Base-by-base conservation (phyloP, 352 stramenopile species). In the Phytophthora chlamydospora region DNA sequence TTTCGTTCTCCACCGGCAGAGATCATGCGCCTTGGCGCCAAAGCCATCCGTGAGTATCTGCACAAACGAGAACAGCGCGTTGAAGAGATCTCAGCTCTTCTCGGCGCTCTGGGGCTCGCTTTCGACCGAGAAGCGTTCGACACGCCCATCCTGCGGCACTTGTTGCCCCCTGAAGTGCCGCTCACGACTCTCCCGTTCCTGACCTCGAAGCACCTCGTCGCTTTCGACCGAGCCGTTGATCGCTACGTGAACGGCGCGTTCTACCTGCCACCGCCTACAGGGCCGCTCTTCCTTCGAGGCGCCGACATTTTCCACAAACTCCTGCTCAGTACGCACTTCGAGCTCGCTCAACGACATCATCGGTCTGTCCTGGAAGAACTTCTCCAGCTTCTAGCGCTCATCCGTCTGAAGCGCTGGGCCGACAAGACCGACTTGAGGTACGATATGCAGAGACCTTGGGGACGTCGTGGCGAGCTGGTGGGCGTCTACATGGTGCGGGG, bases 381-480 rank as follows among this genome's bases (percentile, higher is more conserved):
- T 1, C 49, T 90, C 0, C 31, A 66, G 41, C 62, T 93, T 17
- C 83, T 84, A n/a, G 58, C 45, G 29, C 58, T 90, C 8, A 75
- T 93, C 17, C 76, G 80, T 27, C 33, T 55, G 27, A 89, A 93
- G 54, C 73, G 70, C 19, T 93, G 84, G 84, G 77, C 77, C 12
- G 84, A 93, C 56, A 93, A 93, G 49, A 78, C 85, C 1, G 82
- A 90, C 33, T 79, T 93, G 32, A 69, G 84, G 0, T 93, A 76
- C 66, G 82, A 93, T 51, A 61, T 80, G 34, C 55, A 72, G 40
- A 73, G 84, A 7, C 84, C 84, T n/a, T 93, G 84, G 84, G 84
- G 84, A 0, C 71, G 76, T 16, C 35, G 67, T 6, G 80, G 72
- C 3, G 80, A 93, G 53, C 43, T 62, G 1, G 74, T 84, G 1